phyloP scores from a whole-genome alignment of 164 flowering plant genomes.

The Vitis cinerea region DNA sequence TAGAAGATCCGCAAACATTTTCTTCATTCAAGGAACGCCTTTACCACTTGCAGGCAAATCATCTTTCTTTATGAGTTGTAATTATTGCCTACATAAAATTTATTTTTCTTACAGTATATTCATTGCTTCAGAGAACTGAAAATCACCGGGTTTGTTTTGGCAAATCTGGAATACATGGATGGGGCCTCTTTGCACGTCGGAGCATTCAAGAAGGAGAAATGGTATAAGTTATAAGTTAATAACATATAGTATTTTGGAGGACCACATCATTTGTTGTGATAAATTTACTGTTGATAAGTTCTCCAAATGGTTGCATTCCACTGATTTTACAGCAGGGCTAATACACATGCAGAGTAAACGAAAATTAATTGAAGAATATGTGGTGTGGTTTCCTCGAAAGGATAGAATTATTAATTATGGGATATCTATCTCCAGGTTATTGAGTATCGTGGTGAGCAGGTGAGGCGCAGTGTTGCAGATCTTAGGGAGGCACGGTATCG shows the following conservation, averaged over 20 bases:
- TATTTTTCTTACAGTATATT: slow-evolving; percentile 6
- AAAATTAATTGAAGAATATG: background rate
- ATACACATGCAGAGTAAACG: too few species aligned
- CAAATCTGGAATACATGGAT: slow-evolving; percentile 95
- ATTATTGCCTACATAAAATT: slow-evolving; percentile 1
- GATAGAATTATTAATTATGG: background rate
- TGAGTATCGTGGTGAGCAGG: slow-evolving; percentile 84
- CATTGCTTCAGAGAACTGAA: slow-evolving; percentile 63
- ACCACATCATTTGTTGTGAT: too few species aligned
- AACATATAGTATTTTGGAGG: too few species aligned
- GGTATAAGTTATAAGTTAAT: slow-evolving; percentile 40
- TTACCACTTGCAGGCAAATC: slow-evolving; percentile 58
- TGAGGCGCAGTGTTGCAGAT: slow-evolving; percentile 79
- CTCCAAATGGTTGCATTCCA: too few species aligned
- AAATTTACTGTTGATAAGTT: too few species aligned
- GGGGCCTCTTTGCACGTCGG: slow-evolving; percentile 95
- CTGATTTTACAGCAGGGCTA: too few species aligned
- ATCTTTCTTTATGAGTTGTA: background rate
- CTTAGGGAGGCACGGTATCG: slow-evolving; percentile 72
- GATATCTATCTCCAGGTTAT: slow-evolving; percentile 37
- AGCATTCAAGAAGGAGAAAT: slow-evolving; percentile 94
- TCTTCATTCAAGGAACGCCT: slow-evolving; percentile 76
- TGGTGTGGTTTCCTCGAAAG: background rate
- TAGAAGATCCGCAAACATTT: slow-evolving; percentile 41
- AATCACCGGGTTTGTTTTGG: slow-evolving; percentile 80